Base-by-base conservation (phyloP, 2,329 filamentous ascomycete genomes). In the Colletotrichum lindemuthianum region DNA sequence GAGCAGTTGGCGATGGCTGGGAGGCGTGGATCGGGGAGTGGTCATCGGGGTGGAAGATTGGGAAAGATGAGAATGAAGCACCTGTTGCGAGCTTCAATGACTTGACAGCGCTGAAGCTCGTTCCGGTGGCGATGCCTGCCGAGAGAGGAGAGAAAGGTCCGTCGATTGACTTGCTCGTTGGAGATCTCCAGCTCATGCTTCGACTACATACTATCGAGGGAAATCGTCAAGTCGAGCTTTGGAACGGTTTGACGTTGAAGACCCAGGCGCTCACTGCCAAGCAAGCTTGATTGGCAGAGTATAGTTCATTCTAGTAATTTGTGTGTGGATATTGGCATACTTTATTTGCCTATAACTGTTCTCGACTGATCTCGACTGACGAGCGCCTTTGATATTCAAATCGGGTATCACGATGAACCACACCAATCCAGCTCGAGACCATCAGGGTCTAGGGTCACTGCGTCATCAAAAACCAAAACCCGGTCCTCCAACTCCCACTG, bases 141-240 rank as follows among this genome's bases (percentile, higher is more conserved):
- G 50, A 64, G 32, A 12, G 44, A 5, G 50, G 49, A 3, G 40
- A 33, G 41, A n/a, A 15, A 1, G 48, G 47, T 33, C 15, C 16
- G 6, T 64, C 56, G 8, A 60, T 64, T 12, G 60, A 64, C 8
- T 41, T 64, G 8, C 32, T 54, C 16, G 49, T 60, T 0, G 60
- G 36, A 3, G 60, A 41, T 2, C 8, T 60, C 8, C 24, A 37
- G 11, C 43, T 60, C 9, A 64, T 64, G 60, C 40, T 64, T 6
- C 44, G 60, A 15, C 43, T 64, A 4, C 37, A 44, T 8, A 6
- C 8, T 8, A 8, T 36, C 8, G 43, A 44, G 1, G 37, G 36
- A 10, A 40, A 53, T 41, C 43, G n/a, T 6, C 13, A 8, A 5
- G n/a, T 64, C 15, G 44, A 48, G 15, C 24, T 59, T 15, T 64